Conservation (phyloP, 345 rosid species). For the Euphorbia peplus region DNA sequence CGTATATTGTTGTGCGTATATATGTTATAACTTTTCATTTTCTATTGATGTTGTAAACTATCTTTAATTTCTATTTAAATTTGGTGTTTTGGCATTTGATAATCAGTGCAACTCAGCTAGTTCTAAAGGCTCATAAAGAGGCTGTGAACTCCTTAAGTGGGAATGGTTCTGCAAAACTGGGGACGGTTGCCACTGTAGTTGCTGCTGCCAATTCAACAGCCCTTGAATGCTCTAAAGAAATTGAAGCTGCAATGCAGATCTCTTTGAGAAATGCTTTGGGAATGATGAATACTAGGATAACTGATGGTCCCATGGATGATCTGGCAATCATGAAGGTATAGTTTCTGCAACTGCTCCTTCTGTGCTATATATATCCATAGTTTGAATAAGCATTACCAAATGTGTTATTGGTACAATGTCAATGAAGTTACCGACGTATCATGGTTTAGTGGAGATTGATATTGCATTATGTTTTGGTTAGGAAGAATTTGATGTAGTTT, state of each 20-base stretch:
- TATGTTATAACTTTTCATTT: background rate
- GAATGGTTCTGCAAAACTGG: conserved; percentile 79
- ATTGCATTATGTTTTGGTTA: background rate
- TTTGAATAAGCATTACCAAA: background rate
- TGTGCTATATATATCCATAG: conserved; percentile 1
- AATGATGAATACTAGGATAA: conserved; percentile 47
- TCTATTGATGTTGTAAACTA: background rate
- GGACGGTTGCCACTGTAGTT: conserved; percentile 92
- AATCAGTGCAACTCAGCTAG: conserved; percentile 84
- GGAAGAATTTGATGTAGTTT: background rate
- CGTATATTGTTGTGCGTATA: background rate
- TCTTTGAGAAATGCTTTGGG: conserved; percentile 90
- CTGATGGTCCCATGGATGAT: conserved; percentile 92
- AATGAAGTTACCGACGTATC: background rate
- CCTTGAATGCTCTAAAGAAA: conserved; percentile 87
- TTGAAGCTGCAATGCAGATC: conserved; percentile 97
- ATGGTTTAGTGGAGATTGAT: background rate
- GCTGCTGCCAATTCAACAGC: conserved; percentile 99
- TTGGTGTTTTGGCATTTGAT: conserved; percentile 16
- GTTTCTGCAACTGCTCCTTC: conserved; percentile 2
- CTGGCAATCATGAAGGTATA: conserved; percentile 86
- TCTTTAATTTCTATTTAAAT: background rate
- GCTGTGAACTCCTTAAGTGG: conserved; percentile 95
- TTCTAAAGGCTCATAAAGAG: conserved; percentile 91
- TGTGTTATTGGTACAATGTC: background rate